A percentile compares a stretch with the other conserved stretches of the same genome.
These are phyloP conservation scores for Isabelozyma rhagii DNA, from an alignment of 805 yeast species.

Conservation along the genomic window DNA sequence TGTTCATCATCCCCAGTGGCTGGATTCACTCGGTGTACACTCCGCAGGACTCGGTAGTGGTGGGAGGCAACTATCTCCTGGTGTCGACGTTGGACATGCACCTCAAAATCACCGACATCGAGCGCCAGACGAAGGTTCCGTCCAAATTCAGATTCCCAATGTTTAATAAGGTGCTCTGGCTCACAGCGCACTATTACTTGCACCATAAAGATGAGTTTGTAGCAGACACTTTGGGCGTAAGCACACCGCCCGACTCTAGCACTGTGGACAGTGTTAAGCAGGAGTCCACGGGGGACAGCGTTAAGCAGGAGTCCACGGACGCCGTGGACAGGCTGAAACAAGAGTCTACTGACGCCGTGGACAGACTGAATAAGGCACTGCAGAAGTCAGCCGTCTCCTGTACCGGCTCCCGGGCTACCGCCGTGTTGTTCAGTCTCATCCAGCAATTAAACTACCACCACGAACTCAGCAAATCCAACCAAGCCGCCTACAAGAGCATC, in stretches of 20 bases:
- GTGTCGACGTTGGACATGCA: conserved; percentile 61
- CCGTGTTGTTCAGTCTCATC: conserved; percentile 12
- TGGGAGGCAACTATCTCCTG: conserved; percentile 87
- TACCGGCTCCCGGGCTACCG: neutral
- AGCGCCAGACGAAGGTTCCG: conserved; percentile 67
- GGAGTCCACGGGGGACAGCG: no score
- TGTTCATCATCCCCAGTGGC: conserved; percentile 82
- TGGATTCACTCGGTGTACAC: conserved; percentile 93
- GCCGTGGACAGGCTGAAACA: no score
- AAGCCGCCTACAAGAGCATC: conserved; percentile 30
- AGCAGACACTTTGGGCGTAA: conserved; percentile 4
- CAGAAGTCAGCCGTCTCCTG: no score
- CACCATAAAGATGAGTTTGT: conserved; percentile 21
- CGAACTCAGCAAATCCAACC: conserved; percentile 28
- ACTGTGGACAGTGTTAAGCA: no score
- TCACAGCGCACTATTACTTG: conserved; percentile 48
- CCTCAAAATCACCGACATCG: conserved; percentile 58
- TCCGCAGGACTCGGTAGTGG: conserved; percentile 72
- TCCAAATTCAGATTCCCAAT: conserved; percentile 74
- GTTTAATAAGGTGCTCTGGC: conserved; percentile 70
- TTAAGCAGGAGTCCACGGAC: no score
- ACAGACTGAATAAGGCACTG: no score
- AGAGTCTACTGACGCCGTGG: no score
- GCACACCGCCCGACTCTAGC: no score
- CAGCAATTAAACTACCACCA: conserved; percentile 27